A percentile compares a stretch with the other conserved stretches of the same genome.
These are phyloP conservation scores for Laetiporus sulphureus DNA, from an alignment of 1,284 basidiomycete species.

Conservation along the genomic window DNA sequence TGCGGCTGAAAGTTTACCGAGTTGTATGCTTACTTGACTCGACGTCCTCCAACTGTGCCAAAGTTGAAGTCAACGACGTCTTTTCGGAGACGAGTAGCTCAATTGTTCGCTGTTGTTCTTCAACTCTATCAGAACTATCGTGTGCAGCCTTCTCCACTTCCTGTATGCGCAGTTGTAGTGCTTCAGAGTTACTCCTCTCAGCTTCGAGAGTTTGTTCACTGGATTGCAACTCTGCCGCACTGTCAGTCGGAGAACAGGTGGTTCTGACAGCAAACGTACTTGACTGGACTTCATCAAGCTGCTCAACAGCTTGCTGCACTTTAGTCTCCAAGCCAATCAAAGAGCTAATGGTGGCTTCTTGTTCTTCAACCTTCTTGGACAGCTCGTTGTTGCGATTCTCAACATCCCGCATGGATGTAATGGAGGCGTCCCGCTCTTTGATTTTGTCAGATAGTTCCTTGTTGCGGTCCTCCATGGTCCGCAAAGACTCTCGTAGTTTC, in stretches of 20 bases:
- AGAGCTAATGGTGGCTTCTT: not conserved
- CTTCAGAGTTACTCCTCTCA: constrained; percentile 15
- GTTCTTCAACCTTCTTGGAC: not conserved
- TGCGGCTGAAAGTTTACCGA: not conserved
- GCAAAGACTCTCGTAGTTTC: constrained; percentile 12
- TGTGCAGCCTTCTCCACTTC: constrained; percentile 17
- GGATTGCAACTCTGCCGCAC: constrained; percentile 16
- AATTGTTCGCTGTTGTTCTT: constrained; percentile 32
- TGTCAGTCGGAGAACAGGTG: no score
- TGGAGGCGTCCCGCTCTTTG: constrained; percentile 7
- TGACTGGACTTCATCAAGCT: constrained; percentile 9
- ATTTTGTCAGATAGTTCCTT: constrained; percentile 3
- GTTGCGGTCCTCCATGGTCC: constrained; percentile 10
- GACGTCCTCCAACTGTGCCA: constrained; percentile 28
- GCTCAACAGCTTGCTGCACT: constrained; percentile 9
- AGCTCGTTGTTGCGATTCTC: constrained; percentile 8
- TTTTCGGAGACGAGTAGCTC: constrained; percentile 34
- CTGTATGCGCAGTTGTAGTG: constrained; percentile 18
- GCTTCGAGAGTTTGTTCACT: constrained; percentile 13
- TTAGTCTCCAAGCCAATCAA: constrained; percentile 10
- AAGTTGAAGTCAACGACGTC: constrained; percentile 23
- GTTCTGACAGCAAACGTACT: constrained; percentile 10
- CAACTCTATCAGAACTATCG: constrained; percentile 17
- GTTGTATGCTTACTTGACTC: constrained; percentile 26
- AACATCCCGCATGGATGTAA: constrained; percentile 12